phyloP scores from a whole-genome alignment of 345 rosid species.

The Gossypium turneri region DNA sequence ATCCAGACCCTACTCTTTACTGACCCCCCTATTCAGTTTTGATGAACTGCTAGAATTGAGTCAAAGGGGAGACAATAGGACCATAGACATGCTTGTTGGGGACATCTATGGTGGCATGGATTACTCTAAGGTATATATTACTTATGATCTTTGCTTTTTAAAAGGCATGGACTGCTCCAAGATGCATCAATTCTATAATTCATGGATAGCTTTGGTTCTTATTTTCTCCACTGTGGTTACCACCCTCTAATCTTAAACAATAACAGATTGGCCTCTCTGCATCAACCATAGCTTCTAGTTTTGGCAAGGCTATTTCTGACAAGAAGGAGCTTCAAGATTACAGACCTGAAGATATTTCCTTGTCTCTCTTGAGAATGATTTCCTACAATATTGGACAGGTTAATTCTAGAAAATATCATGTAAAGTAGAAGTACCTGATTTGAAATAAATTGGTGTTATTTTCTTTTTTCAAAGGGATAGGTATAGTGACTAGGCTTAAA shows the following conservation, averaged over 20 bases:
- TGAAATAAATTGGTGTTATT: not conserved
- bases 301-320: conserved; percentile 93
- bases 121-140: conserved; percentile 6
- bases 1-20: conserved; percentile 1
- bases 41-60: not conserved
- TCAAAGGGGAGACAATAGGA: conserved; percentile 5
- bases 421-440: not conserved
- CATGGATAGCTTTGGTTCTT: not conserved
- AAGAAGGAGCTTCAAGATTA: conserved; percentile 88
- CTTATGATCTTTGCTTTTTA: not conserved
- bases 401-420: conserved; percentile 16
- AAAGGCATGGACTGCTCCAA: conserved; percentile 16
- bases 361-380: conserved; percentile 96
- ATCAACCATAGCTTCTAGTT: conserved; percentile 97
- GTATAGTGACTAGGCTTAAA: not conserved
- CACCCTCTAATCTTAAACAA: not conserved
- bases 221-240: not conserved
- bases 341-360: conserved; percentile 93
- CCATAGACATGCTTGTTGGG: conserved; percentile 6
- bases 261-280: conserved; percentile 57
- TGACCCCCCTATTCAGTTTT: not conserved
- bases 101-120: conserved; percentile 4
- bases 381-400: conserved; percentile 99
- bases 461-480: not conserved
- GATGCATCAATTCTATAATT: conserved; percentile 6